Conservation (phyloP, 495 filamentous ascomycete species). For the Penicillium lagena region DNA sequence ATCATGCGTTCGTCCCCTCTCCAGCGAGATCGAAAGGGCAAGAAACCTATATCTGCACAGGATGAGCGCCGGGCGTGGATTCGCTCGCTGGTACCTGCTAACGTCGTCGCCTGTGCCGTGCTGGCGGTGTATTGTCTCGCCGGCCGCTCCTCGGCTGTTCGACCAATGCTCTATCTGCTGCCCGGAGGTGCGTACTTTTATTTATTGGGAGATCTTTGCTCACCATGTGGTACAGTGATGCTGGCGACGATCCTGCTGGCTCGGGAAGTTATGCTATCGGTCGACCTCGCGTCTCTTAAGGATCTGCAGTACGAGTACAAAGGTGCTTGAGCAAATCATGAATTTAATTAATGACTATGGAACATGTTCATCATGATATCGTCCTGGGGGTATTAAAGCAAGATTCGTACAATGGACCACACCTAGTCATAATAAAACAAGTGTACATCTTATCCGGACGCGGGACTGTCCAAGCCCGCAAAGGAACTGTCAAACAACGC, state of each 20-base stretch:
- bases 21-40: conserved; percentile 26
- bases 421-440: too few relatives aligned
- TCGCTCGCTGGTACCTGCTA: conserved; percentile 16
- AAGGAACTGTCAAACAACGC: conserved; percentile 22
- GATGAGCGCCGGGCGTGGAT: conserved; percentile 9
- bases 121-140: conserved; percentile 15
- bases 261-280: conserved; percentile 33
- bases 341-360: neutral
- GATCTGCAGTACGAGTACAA: conserved; percentile 46
- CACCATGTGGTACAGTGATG: conserved; percentile 24
- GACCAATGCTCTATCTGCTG: conserved; percentile 24
- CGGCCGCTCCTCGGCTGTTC: conserved; percentile 6
- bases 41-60: conserved; percentile 15
- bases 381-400: conserved; percentile 4
- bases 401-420: neutral
- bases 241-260: conserved; percentile 28
- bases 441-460: too few relatives aligned
- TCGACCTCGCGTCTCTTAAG: conserved; percentile 40
- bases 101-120: conserved; percentile 18
- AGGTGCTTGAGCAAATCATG: conserved; percentile 28
- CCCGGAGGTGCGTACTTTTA: conserved; percentile 27
- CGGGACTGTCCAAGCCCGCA: neutral
- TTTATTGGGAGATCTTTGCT: neutral
- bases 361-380: conserved; percentile 1
- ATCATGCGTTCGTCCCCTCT: conserved; percentile 30